Evolutionary conservation across 441 rosid genomes (phyloP).

Genomic region (Cnidoscolus chayamansa): DNA sequence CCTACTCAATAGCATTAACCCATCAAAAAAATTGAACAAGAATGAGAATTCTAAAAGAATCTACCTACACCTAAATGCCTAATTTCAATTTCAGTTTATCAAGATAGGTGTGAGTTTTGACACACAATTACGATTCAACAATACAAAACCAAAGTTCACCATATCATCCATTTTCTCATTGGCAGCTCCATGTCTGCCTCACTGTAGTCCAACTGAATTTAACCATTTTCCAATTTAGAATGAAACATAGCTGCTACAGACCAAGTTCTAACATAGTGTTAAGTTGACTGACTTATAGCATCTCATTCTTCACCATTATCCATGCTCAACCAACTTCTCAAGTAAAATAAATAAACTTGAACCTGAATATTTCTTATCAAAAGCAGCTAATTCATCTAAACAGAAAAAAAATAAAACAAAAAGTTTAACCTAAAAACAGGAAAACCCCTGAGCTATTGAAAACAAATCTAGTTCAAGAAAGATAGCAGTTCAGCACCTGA

Average conservation of each 20-base stretch:
- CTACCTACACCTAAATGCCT: neutral
- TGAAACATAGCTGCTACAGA: neutral
- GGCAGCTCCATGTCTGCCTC: conserved; percentile 11
- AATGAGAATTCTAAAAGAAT: neutral
- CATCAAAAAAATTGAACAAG: neutral
- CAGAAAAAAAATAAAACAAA: neutral
- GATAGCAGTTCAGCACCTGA: conserved; percentile 48
- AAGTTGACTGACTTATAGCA: conserved; percentile 1
- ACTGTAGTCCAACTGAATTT: neutral
- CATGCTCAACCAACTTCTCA: conserved; percentile 12
- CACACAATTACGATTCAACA: neutral
- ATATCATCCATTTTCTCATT: neutral
- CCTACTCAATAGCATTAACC: neutral
- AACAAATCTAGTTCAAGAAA: conserved; percentile 3
- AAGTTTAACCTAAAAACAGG: neutral
- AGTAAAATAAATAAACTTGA: conserved; percentile 17
- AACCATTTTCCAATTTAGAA: neutral
- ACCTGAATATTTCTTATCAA: conserved; percentile 13
- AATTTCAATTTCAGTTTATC: neutral
- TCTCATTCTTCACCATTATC: conserved; percentile 8
- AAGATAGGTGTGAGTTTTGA: neutral
- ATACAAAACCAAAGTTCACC: neutral
- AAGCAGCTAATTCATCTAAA: conserved; percentile 12
- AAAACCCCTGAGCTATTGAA: neutral
- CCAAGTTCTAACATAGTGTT: conserved; percentile 4